phyloP scores from a whole-genome alignment of 2,329 filamentous ascomycete genomes.

The Corniculantispora saksenae region DNA sequence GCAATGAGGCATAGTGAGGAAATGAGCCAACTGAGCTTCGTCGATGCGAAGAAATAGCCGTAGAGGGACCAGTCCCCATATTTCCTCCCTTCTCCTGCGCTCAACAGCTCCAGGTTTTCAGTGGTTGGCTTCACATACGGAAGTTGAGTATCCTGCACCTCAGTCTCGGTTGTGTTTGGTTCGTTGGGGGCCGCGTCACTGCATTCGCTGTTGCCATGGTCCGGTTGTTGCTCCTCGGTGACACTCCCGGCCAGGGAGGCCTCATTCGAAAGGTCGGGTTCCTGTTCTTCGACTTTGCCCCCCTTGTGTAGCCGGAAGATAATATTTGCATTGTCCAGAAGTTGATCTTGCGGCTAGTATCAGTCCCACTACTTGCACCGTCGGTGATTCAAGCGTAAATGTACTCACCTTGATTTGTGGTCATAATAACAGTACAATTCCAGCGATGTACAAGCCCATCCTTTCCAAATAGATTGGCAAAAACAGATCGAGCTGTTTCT shows the following conservation, averaged over 20 bases:
- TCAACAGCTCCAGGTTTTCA: not conserved
- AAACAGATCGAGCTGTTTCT: not conserved
- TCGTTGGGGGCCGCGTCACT: not conserved
- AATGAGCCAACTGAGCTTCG: not conserved
- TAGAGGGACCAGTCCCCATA: not conserved
- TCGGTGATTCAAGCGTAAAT: not conserved
- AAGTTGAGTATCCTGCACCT: not conserved
- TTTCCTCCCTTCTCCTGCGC: too few species aligned
- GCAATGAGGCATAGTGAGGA: not conserved
- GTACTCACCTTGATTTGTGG: not conserved
- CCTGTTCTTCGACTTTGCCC: not conserved
- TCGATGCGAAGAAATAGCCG: not conserved
- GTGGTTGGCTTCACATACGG: not conserved
- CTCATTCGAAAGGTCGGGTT: not conserved
- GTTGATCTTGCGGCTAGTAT: not conserved
- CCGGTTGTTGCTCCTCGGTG: not conserved
- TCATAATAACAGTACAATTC: not conserved
- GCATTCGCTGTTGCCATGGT: not conserved
- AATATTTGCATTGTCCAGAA: not conserved
- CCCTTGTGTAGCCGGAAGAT: not conserved
- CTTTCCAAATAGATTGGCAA: not conserved
- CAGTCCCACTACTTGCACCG: not conserved
- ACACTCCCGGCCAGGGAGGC: not conserved
- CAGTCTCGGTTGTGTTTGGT: too few species aligned
- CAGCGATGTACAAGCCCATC: not conserved